Conservation (phyloP, 768 basidiomycete species). For the Mrakia blollopis region DNA sequence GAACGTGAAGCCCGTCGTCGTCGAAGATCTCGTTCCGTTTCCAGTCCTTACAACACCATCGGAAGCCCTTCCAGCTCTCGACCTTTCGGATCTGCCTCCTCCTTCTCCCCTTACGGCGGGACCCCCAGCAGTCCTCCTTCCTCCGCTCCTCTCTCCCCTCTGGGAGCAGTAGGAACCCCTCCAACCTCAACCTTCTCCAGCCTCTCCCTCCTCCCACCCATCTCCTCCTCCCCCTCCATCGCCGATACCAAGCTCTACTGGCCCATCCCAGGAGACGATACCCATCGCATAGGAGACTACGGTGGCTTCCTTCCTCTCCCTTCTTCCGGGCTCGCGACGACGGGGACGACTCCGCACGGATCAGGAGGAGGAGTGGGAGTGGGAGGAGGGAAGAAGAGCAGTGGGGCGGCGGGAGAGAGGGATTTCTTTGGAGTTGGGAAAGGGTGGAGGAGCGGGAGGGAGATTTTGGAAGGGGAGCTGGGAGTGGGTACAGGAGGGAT, state of each 20-base stretch:
- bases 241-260: conserved; percentile 49
- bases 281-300: conserved; percentile 68
- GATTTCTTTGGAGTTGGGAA: conserved; percentile 43
- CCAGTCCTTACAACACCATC: not conserved
- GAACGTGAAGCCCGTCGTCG: conserved; percentile 17
- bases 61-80: not conserved
- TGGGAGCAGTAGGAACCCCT: not conserved
- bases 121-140: not conserved
- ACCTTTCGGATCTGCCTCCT: not conserved
- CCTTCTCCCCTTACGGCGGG: not conserved
- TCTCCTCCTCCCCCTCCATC: not conserved
- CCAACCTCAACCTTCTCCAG: not conserved
- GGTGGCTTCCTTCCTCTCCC: conserved; percentile 38
- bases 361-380: conserved; percentile 3
- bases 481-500: conserved; percentile 11
- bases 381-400: conserved; percentile 14
- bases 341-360: not conserved
- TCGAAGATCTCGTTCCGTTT: not conserved
- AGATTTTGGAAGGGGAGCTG: conserved; percentile 1
- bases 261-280: conserved; percentile 64
- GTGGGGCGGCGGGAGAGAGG: conserved; percentile 35
- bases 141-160: not conserved
- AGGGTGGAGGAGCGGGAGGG: conserved; percentile 8
- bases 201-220: not conserved
- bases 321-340: not conserved